These are phyloP conservation scores for Colletotrichum incanum DNA, from an alignment of 2,329 filamentous ascomycete species.

Conservation along the genomic window DNA sequence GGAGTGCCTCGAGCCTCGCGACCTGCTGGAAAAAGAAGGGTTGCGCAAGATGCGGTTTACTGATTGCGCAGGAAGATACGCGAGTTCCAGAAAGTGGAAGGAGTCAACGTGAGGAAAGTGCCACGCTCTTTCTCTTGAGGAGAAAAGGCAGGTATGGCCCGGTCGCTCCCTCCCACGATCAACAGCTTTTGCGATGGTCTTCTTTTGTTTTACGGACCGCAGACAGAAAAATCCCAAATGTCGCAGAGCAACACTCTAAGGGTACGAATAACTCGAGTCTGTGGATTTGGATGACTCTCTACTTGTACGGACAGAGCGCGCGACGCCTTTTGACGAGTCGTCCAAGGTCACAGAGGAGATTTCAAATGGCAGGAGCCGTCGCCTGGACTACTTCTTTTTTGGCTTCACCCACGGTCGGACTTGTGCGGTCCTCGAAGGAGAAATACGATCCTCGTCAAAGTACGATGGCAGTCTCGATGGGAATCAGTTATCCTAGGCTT, in stretches of 20 bases:
- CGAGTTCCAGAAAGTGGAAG: conserved; percentile 26
- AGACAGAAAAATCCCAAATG: conserved; percentile 30
- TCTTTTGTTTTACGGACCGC: conserved; percentile 37
- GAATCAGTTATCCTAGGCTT: conserved; percentile 24
- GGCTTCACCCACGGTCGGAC: conserved; percentile 42
- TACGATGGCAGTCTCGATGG: conserved; percentile 33
- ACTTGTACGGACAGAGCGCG: conserved; percentile 40
- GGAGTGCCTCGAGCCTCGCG: conserved; percentile 17
- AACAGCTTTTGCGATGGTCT: conserved; percentile 12
- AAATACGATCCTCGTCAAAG: conserved; percentile 36
- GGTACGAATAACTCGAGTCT: conserved; percentile 40
- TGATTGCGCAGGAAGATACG: conserved; percentile 33
- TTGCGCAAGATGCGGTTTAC: conserved; percentile 34
- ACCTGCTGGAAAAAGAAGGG: conserved; percentile 3
- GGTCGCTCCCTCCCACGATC: conserved; percentile 31
- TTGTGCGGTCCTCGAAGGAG: conserved; percentile 21
- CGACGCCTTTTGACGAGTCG: conserved; percentile 41
- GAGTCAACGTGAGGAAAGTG: conserved; percentile 21
- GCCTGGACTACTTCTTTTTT: conserved; percentile 38
- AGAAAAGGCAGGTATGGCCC: conserved; percentile 21
- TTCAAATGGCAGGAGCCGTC: conserved; percentile 40
- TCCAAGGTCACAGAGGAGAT: conserved; percentile 40
- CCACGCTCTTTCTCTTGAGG: conserved; percentile 12
- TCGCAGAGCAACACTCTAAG: conserved; percentile 37
- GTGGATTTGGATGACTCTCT: conserved; percentile 35